Percentiles rank a stretch among this genome's conserved stretches.
Conservation (phyloP, 1,139 yeast species). For the Diutina catenulata region DNA sequence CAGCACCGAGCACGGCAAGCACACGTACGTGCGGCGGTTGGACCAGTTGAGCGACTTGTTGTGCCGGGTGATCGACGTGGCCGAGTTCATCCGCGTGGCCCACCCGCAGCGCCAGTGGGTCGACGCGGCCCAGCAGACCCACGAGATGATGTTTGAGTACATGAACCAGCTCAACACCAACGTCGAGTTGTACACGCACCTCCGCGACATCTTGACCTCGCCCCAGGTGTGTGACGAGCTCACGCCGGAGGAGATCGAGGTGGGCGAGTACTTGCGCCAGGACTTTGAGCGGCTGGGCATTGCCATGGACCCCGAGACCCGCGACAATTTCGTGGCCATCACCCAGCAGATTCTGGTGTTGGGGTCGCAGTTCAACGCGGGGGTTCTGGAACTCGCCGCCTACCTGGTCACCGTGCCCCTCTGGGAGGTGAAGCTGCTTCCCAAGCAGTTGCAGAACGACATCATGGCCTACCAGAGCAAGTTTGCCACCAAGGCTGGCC, state of each 20-base stretch:
- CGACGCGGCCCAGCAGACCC: slow-evolving; percentile 78
- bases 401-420: slow-evolving; percentile 23
- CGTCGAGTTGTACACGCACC: slow-evolving; percentile 52
- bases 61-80: slow-evolving; percentile 88
- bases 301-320: slow-evolving; percentile 57
- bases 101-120: slow-evolving; percentile 71
- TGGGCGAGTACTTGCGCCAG: slow-evolving; percentile 66
- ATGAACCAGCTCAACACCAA: slow-evolving; percentile 91
- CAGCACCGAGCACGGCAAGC: slow-evolving; percentile 30
- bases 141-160: slow-evolving; percentile 81
- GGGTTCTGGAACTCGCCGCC: slow-evolving; percentile 32
- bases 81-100: slow-evolving; percentile 82
- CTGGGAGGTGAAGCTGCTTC: slow-evolving; percentile 21
- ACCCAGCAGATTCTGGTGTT: slow-evolving; percentile 73
- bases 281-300: slow-evolving; percentile 92
- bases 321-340: slow-evolving; percentile 61
- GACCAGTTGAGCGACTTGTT: slow-evolving; percentile 82
- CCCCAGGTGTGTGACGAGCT: slow-evolving; percentile 25
- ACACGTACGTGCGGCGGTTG: slow-evolving; percentile 48
- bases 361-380: slow-evolving; percentile 70
- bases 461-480: slow-evolving; percentile 17
- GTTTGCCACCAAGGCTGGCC: slow-evolving; percentile 8
- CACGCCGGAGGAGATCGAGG: slow-evolving; percentile 64
- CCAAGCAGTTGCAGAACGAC: slow-evolving; percentile 14
- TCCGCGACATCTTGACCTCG: slow-evolving; percentile 43